These are phyloP conservation scores for Poa annua DNA, from an alignment of 176 grass and related monocot species.

Conservation along the genomic window DNA sequence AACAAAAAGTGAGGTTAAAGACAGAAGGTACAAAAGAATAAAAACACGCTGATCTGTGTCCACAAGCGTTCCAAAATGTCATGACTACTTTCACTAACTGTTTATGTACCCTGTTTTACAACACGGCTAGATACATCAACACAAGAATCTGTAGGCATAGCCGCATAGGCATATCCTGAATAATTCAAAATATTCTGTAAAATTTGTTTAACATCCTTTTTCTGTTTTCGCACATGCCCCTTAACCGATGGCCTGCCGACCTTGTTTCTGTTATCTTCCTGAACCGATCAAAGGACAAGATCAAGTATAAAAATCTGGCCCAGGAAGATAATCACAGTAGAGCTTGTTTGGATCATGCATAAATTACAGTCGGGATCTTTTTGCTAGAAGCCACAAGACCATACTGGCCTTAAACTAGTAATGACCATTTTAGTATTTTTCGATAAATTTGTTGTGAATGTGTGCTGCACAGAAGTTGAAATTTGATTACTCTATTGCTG, in stretches of 20 bases:
- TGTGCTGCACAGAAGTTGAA: neutral
- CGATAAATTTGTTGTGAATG: neutral
- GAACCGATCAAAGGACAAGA: neutral
- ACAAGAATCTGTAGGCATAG: slow-evolving; percentile 5
- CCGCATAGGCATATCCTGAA: neutral
- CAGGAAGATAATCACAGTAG: neutral
- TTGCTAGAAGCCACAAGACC: neutral
- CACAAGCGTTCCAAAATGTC: neutral
- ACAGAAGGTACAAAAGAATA: neutral
- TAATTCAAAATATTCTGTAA: neutral
- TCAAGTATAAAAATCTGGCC: neutral
- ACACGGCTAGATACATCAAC: neutral
- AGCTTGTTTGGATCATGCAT: neutral
- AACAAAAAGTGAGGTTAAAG: neutral
- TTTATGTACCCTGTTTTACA: slow-evolving; percentile 15
- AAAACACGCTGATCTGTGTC: neutral
- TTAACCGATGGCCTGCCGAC: neutral
- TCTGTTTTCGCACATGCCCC: neutral
- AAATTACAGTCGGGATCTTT: neutral
- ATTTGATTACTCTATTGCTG: neutral
- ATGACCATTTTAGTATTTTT: neutral
- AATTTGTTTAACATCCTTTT: neutral
- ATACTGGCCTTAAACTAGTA: neutral
- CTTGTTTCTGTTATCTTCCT: neutral
- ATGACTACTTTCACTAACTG: no score